These are phyloP conservation scores for Breynia disticha DNA, from an alignment of 441 rosid species.

Conservation along the genomic window DNA sequence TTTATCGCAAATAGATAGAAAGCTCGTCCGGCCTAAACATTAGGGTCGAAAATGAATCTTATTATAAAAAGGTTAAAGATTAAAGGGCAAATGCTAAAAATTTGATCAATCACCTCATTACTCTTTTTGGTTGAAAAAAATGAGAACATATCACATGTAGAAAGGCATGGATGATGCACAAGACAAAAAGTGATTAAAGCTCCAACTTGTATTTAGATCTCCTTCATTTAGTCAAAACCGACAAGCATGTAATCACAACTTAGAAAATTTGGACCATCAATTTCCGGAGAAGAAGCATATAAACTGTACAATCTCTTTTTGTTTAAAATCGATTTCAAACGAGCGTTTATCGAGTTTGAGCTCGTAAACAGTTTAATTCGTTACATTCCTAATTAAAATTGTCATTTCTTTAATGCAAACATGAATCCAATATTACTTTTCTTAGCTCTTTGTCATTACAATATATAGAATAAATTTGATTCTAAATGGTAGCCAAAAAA, in stretches of 20 bases:
- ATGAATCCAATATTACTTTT: not conserved
- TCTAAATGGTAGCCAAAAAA: not conserved
- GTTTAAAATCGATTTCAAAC: too few relatives aligned
- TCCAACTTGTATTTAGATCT: not conserved
- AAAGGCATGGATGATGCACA: not conserved
- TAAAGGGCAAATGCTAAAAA: not conserved
- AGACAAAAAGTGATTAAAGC: not conserved
- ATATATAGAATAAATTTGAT: not conserved
- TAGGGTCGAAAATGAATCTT: not conserved
- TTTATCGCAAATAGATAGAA: too few relatives aligned
- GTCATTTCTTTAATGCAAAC: too few relatives aligned
- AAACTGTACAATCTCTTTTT: not conserved
- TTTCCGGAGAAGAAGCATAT: not conserved
- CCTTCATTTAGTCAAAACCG: not conserved
- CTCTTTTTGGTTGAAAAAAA: not conserved
- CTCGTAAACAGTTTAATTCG: not conserved
- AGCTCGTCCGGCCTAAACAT: too few relatives aligned
- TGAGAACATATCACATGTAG: not conserved
- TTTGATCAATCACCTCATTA: not conserved
- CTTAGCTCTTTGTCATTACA: not conserved
- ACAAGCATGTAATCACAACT: not conserved
- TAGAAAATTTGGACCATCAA: not conserved
- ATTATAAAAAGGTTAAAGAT: not conserved
- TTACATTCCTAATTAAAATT: not conserved
- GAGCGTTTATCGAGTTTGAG: too few relatives aligned